Percentiles rank a stretch among this genome's conserved stretches.
These are phyloP conservation scores for Microdochium bolleyi DNA, from an alignment of 2,329 filamentous ascomycete species.

Conservation along the genomic window DNA sequence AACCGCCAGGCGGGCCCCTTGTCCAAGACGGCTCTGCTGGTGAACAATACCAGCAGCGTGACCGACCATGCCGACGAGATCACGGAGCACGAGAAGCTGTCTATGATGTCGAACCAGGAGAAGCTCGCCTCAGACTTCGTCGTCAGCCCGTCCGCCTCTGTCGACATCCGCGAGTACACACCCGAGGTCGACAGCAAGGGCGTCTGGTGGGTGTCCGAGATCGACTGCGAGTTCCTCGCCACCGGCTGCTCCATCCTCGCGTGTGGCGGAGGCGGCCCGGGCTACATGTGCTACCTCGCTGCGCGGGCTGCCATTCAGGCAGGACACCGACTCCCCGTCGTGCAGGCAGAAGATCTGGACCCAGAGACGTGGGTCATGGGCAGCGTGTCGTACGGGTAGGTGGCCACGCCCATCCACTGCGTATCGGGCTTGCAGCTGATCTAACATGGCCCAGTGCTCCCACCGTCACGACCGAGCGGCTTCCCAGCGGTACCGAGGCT, in stretches of 20 bases:
- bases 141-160: background rate
- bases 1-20: background rate
- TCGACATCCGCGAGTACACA: slow-evolving; percentile 24
- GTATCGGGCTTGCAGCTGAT: background rate
- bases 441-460: background rate
- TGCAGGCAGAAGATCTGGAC: slow-evolving; percentile 39
- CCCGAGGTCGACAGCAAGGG: slow-evolving; percentile 38
- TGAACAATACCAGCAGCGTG: background rate
- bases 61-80: background rate
- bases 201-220: slow-evolving; percentile 49
- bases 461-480: background rate
- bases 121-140: background rate
- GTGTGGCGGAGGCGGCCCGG: slow-evolving; percentile 51
- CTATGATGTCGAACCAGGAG: background rate
- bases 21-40: background rate
- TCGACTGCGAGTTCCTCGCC: slow-evolving; percentile 47
- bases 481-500: slow-evolving; percentile 1
- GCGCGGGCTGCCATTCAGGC: slow-evolving; percentile 39
- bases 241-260: slow-evolving; percentile 54
- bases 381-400: slow-evolving; percentile 1
- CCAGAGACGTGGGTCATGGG: slow-evolving; percentile 1
- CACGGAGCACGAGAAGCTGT: background rate
- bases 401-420: background rate
- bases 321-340: slow-evolving; percentile 38
- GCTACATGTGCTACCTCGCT: slow-evolving; percentile 44